Evolutionary conservation across 495 filamentous ascomycete species (phyloP).

Genomic region (Neurospora pannonica): DNA sequence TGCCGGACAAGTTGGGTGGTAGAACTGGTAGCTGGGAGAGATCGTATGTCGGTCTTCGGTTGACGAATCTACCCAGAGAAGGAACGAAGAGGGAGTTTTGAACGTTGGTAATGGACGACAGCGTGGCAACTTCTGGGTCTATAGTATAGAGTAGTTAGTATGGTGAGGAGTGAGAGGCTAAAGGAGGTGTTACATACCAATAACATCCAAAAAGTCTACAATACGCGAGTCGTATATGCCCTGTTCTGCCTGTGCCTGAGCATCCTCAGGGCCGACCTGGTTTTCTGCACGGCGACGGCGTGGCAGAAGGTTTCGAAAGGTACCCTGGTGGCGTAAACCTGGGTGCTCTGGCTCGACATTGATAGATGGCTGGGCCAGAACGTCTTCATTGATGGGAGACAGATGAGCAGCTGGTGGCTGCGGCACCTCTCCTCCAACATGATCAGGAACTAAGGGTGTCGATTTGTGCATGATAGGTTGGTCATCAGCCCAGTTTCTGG

Average conservation of each 20-base stretch:
- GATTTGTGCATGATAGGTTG: not conserved
- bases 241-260: slow-evolving; percentile 13
- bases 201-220: slow-evolving; percentile 62
- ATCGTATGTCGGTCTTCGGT: slow-evolving; percentile 63
- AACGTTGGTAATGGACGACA: slow-evolving; percentile 69
- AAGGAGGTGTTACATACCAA: slow-evolving; percentile 41
- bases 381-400: not conserved
- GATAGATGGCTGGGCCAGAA: not conserved
- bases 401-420: not conserved
- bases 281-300: slow-evolving; percentile 2
- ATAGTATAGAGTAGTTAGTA: not conserved
- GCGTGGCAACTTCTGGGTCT: slow-evolving; percentile 68
- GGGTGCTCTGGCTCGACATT: not conserved
- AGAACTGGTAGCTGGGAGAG: slow-evolving; percentile 39
- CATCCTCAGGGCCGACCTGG: not conserved
- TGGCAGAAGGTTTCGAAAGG: not conserved
- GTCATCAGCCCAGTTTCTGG: not conserved
- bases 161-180: not conserved
- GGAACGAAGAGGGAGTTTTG: slow-evolving; percentile 72
- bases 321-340: not conserved
- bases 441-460: not conserved
- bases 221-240: slow-evolving; percentile 45
- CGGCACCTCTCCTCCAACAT: not conserved
- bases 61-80: slow-evolving; percentile 55
- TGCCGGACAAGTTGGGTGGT: slow-evolving; percentile 3